Evolutionary conservation across 495 filamentous ascomycete genomes (phyloP).

Genomic region (Tuber microsphaerosporum): DNA sequence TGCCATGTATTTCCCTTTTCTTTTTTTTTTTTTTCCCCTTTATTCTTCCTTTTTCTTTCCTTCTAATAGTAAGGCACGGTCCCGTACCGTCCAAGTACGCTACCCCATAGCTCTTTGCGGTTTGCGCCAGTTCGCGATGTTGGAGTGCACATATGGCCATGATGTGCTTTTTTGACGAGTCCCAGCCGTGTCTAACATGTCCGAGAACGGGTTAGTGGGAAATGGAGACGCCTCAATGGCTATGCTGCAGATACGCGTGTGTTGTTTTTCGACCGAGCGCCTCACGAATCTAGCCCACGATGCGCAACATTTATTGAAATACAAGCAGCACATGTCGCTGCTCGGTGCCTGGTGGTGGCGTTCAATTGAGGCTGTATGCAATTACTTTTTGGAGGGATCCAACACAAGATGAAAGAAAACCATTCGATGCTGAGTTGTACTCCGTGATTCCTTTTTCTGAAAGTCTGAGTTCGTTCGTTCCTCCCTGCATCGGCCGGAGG

Average conservation of each 20-base stretch:
- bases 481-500: background rate
- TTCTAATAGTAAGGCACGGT: background rate
- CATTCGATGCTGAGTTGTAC: background rate
- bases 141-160: background rate
- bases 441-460: background rate
- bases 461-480: background rate
- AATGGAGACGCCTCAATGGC: background rate
- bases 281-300: background rate
- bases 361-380: background rate
- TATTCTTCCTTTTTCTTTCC: background rate
- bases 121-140: background rate
- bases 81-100: background rate
- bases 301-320: background rate
- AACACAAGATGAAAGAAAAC: background rate
- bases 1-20: background rate
- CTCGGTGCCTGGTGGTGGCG: conserved; percentile 1
- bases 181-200: background rate
- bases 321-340: background rate
- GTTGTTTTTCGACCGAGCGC: background rate
- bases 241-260: background rate
- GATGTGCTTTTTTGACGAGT: conserved; percentile 2
- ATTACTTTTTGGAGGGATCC: background rate
- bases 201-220: background rate
- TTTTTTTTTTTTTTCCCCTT: background rate
- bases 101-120: background rate